A percentile compares a stretch with the other conserved stretches of the same genome.
These are phyloP conservation scores for Lactarius akahatsu DNA, from an alignment of 768 basidiomycete species.

Conservation along the genomic window DNA sequence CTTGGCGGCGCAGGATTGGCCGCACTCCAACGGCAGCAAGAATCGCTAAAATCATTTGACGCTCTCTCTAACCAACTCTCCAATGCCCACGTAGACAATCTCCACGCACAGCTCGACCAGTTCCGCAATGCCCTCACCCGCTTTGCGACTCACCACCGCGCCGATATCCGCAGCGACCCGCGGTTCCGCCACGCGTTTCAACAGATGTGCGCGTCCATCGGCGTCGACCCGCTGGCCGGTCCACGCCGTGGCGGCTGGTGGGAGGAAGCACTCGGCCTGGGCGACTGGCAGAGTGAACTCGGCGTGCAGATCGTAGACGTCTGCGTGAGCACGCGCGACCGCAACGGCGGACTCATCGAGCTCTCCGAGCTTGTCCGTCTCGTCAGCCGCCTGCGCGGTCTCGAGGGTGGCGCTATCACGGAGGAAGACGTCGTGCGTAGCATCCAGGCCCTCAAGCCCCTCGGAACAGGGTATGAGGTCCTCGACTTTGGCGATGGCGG, in stretches of 20 bases:
- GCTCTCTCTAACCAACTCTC: constrained; percentile 79
- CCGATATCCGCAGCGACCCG: constrained; percentile 80
- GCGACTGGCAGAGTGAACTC: constrained; percentile 95
- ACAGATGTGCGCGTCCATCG: constrained; percentile 92
- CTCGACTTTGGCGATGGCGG: constrained; percentile 62
- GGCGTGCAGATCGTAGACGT: constrained; percentile 94
- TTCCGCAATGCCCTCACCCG: constrained; percentile 82
- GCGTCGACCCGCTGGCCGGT: constrained; percentile 91
- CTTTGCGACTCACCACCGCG: constrained; percentile 83
- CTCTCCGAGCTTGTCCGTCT: constrained; percentile 81
- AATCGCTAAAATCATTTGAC: constrained; percentile 77
- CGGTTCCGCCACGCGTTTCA: constrained; percentile 90
- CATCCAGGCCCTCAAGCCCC: constrained; percentile 82
- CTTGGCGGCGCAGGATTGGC: constrained; percentile 83
- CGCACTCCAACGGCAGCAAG: constrained; percentile 85
- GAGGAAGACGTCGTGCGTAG: constrained; percentile 83
- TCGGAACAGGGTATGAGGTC: constrained; percentile 90
- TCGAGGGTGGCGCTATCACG: constrained; percentile 66
- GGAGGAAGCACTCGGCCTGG: constrained; percentile 82
- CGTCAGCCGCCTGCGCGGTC: constrained; percentile 72
- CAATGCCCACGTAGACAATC: constrained; percentile 68
- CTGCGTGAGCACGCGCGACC: constrained; percentile 81
- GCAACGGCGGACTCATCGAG: constrained; percentile 91
- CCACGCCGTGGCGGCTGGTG: constrained; percentile 87
- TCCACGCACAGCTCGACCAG: constrained; percentile 77